These are phyloP conservation scores for Vitellaria paradoxa DNA, from an alignment of 179 eudicot species.

Conservation along the genomic window DNA sequence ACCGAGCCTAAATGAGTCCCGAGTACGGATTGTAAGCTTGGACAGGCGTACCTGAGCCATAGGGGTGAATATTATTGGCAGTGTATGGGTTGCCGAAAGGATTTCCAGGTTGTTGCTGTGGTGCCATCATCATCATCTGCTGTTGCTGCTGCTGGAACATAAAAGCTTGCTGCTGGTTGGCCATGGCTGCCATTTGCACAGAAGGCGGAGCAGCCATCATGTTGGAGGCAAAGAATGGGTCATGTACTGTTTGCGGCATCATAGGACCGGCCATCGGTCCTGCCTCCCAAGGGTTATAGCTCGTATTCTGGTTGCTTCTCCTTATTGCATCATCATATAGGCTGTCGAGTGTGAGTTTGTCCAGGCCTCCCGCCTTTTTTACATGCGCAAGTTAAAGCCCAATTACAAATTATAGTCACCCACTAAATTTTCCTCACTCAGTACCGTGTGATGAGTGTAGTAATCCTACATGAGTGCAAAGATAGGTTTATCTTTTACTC, in stretches of 20 bases:
- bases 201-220: constrained; percentile 47
- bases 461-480: neutral
- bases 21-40: constrained; percentile 74
- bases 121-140: constrained; percentile 47
- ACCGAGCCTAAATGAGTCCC: constrained; percentile 47
- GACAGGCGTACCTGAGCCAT: constrained; percentile 61
- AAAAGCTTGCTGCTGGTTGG: constrained; percentile 72
- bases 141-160: constrained; percentile 62
- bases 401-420: neutral
- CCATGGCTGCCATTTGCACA: constrained; percentile 81
- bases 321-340: constrained; percentile 91
- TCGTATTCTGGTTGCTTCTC: constrained; percentile 68
- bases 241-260: constrained; percentile 54
- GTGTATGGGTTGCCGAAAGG: constrained; percentile 70
- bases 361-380: constrained; percentile 82
- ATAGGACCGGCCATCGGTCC: constrained; percentile 41
- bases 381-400: constrained; percentile 9
- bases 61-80: constrained; percentile 38
- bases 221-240: constrained; percentile 75
- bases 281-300: constrained; percentile 93
- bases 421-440: neutral
- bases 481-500: too few species aligned
- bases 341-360: constrained; percentile 84
- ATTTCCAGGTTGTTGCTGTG: constrained; percentile 45
- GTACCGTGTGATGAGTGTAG: too few species aligned